Percentiles rank a stretch among this genome's conserved stretches.
These are phyloP conservation scores for Physcomitrium patens DNA, from an alignment of 225 moss, liverwort and hornwort species.

Conservation along the genomic window DNA sequence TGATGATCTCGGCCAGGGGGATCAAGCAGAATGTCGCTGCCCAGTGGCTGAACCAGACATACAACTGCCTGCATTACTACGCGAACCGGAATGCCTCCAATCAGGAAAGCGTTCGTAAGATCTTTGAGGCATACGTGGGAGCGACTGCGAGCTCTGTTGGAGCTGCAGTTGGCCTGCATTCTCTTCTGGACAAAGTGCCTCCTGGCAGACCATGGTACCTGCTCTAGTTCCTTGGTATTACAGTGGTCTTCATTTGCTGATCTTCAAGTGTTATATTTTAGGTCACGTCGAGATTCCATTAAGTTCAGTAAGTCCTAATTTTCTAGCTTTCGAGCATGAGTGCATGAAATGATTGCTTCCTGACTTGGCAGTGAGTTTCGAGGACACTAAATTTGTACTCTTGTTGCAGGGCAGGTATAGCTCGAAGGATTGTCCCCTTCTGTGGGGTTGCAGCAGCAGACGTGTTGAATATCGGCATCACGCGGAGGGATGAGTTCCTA, in stretches of 20 bases:
- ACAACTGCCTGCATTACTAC: constrained; percentile 96
- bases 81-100: constrained; percentile 99
- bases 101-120: constrained; percentile 64
- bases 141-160: constrained; percentile 96
- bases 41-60: constrained; percentile 99
- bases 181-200: constrained; percentile 79
- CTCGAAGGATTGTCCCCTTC: constrained; percentile 91
- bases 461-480: constrained; percentile 89
- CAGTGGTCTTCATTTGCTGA: not conserved
- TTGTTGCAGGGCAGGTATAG: constrained; percentile 70
- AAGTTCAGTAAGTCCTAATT: too few species aligned
- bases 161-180: constrained; percentile 85
- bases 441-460: constrained; percentile 97
- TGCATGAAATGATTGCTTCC: too few species aligned
- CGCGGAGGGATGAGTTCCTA: constrained; percentile 83
- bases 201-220: constrained; percentile 69
- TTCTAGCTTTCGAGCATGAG: too few species aligned
- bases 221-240: not conserved
- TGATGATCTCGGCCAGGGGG: constrained; percentile 94
- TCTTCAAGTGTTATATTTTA: not conserved
- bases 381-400: constrained; percentile 37
- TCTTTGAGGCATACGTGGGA: constrained; percentile 88
- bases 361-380: too few species aligned
- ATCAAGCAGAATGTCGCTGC: constrained; percentile 83
- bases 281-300: not conserved